Evolutionary conservation across 805 yeast species (phyloP), one percentile per base, ranked within the genome.

Genomic region (Vanderwaltozyma polyspora): DNA sequence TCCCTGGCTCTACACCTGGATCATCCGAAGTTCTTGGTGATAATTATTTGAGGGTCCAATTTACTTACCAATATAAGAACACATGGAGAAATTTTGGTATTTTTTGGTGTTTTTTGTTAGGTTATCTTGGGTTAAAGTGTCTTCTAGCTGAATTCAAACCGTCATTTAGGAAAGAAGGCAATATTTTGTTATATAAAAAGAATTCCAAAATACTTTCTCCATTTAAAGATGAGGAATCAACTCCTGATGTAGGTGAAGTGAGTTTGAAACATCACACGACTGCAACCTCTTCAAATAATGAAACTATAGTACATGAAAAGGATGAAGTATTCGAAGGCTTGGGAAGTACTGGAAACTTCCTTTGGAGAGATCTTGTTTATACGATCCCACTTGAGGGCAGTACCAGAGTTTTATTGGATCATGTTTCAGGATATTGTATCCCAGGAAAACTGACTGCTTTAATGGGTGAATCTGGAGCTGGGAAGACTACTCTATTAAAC

Each of bases 51-150:
- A 41, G 42, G 3, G 43, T 46, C 2, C 54, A 74, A 7, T 83
- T 57, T 57, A 49, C 57, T 31, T 84, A 77, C 62, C 48, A 50
- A 16, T 74, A 67, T 47, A 41, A 55, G 13, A 83, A 84, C 55
- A 67, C 71, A 33, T 84, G 95, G 94, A 75, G 94, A 63, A 80
- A 84, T 52, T 66, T 79, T 35, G 95, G 86, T 49, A 72, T 79
- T 40, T 43, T 71, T 40, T 52, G 74, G 50, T 84, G 70, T 2
- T 77, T 51, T 39, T 21, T 49, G 16, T 23, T 44, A 14, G 51
- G 52, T 19, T 51, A 50, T 34, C 17, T 48, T 7, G 28, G 33
- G 13, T 19, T 42, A n/a, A 51, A 48, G 32, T 42, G 48, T 28
- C 18, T 50, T 13, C 32, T 50, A 8, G 47, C 54, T 19, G 55